Conservation (phyloP, 1,139 yeast species). For the Protomyces inouyei region DNA sequence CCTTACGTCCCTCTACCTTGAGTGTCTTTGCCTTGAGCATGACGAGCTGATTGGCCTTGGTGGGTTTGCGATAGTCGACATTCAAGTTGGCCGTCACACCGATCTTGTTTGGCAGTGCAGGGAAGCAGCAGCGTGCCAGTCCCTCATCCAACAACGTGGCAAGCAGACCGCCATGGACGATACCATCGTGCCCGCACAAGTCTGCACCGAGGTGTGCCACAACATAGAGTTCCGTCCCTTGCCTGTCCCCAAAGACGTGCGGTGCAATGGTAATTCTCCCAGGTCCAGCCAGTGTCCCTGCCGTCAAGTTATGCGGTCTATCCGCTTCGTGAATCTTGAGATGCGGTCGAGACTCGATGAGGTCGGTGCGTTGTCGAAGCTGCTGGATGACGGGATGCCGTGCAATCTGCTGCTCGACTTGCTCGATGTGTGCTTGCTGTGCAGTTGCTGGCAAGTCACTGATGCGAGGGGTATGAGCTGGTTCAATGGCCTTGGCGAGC, state of each 20-base stretch:
- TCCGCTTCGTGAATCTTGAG: constrained; percentile 33
- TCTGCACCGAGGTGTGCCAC: constrained; percentile 53
- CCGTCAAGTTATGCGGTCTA: constrained; percentile 36
- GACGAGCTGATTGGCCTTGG: constrained; percentile 61
- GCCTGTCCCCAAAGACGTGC: constrained; percentile 36
- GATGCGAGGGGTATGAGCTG: neutral
- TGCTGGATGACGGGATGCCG: constrained; percentile 26
- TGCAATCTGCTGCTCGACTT: constrained; percentile 11
- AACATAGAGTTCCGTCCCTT: constrained; percentile 26
- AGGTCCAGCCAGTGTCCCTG: constrained; percentile 39
- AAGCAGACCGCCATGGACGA: constrained; percentile 80
- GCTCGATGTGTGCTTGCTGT: neutral
- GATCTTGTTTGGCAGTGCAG: constrained; percentile 68
- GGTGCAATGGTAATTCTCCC: constrained; percentile 39
- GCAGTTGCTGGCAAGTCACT: neutral
- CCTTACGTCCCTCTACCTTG: constrained; percentile 73
- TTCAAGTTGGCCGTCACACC: constrained; percentile 87
- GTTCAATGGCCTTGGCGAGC: neutral
- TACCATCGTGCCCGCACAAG: constrained; percentile 63
- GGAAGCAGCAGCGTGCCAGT: constrained; percentile 80
- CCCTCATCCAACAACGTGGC: constrained; percentile 83
- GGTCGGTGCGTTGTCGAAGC: constrained; percentile 30
- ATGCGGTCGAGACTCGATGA: constrained; percentile 33
- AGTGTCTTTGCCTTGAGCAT: constrained; percentile 63
- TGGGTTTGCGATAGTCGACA: constrained; percentile 61